Conservation (phyloP, 768 basidiomycete genomes). For the Mycena chlorophos region DNA sequence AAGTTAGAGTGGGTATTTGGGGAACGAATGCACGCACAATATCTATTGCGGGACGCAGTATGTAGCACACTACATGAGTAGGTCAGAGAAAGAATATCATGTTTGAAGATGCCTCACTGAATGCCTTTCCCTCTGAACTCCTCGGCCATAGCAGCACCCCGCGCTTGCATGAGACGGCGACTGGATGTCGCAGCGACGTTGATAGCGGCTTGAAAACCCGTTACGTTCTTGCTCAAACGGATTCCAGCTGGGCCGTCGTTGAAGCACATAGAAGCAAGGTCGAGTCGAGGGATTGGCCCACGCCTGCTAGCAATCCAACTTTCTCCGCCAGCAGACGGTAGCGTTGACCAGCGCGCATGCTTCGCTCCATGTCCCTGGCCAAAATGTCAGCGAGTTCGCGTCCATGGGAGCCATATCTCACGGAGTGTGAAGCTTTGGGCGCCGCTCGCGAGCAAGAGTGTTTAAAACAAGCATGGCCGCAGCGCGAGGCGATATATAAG, state of each 20-base stretch:
- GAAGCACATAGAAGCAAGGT: constrained; percentile 12
- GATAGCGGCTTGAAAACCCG: constrained; percentile 60
- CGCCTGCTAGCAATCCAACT: constrained; percentile 15
- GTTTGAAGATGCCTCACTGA: constrained; percentile 30
- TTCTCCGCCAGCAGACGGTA: constrained; percentile 17
- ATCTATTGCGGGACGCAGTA: constrained; percentile 56
- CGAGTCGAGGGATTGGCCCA: constrained; percentile 15
- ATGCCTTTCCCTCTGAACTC: constrained; percentile 74
- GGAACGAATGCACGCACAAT: constrained; percentile 38
- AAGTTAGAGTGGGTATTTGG: not conserved
- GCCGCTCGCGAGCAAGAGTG: not conserved
- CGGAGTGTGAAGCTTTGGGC: constrained; percentile 16
- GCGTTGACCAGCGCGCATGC: constrained; percentile 19
- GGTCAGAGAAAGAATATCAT: not conserved
- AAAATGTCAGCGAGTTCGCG: not conserved
- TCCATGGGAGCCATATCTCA: not conserved
- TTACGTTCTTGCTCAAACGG: constrained; percentile 42
- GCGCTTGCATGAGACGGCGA: constrained; percentile 59
- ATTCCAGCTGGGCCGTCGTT: constrained; percentile 9
- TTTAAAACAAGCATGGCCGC: not conserved
- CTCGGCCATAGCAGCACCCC: constrained; percentile 62
- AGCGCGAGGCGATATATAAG: too few relatives aligned
- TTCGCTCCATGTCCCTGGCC: constrained; percentile 17
- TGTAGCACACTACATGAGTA: constrained; percentile 36
- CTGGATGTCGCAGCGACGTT: constrained; percentile 55